These are phyloP conservation scores for Pseudoturritis turrita DNA, from an alignment of 345 rosid genomes.

Conservation along the genomic window DNA sequence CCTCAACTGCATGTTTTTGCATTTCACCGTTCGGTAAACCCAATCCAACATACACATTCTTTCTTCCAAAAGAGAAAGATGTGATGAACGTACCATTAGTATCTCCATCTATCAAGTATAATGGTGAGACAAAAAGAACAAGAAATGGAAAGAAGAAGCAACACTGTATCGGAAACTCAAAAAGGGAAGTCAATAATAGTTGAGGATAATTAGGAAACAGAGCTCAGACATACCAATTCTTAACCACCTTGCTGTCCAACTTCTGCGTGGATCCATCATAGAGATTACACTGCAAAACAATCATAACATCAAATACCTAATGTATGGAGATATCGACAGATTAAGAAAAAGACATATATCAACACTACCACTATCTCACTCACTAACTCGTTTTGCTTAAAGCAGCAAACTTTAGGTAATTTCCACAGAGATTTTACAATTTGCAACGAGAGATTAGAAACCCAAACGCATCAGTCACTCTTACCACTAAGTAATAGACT, in stretches of 20 bases:
- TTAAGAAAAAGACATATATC: neutral
- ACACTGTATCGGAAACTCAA: neutral
- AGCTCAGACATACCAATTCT: conserved; percentile 63
- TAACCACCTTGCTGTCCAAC: conserved; percentile 98
- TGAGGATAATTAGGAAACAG: neutral
- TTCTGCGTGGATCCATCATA: conserved; percentile 85
- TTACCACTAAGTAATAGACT: neutral
- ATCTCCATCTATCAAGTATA: neutral
- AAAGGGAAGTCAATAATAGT: neutral
- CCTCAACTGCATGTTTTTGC: neutral
- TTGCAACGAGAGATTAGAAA: neutral
- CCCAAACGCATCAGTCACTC: neutral
- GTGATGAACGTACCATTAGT: neutral
- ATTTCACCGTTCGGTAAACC: neutral
- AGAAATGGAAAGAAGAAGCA: neutral
- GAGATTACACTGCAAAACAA: conserved; percentile 60
- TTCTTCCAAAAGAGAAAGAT: neutral
- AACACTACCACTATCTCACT: neutral
- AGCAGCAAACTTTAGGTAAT: neutral
- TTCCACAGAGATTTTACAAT: neutral
- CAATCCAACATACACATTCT: neutral
- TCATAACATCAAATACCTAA: neutral
- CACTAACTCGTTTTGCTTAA: too few relatives aligned
- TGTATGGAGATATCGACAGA: neutral
- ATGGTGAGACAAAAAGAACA: neutral